These are phyloP conservation scores for Pharnaceum exiguum DNA, from an alignment of 148 eudicot species.

Conservation along the genomic window DNA sequence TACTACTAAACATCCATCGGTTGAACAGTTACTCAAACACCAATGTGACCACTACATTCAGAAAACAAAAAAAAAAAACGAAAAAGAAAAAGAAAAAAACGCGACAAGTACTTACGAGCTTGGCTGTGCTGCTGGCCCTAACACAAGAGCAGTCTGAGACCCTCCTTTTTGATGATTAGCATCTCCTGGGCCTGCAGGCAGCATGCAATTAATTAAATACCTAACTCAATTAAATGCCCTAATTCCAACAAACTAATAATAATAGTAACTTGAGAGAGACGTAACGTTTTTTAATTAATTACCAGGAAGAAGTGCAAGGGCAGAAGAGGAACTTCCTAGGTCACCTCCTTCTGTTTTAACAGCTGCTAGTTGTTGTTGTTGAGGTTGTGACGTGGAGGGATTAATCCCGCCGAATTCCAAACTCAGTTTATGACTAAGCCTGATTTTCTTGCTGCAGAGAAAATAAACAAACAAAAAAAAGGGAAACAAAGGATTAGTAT, in stretches of 20 bases:
- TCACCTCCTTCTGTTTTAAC: slow-evolving; percentile 26
- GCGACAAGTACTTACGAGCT: slow-evolving; percentile 42
- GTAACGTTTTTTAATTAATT: not conserved
- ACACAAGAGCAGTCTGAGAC: slow-evolving; percentile 47
- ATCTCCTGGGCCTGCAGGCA: slow-evolving; percentile 54
- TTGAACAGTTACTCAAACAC: too few species aligned
- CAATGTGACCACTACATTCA: not conserved
- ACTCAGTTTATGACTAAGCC: slow-evolving; percentile 81
- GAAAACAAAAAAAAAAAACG: not conserved
- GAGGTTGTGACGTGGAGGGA: slow-evolving; percentile 26
- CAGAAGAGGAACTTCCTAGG: slow-evolving; percentile 35
- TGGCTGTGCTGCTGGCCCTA: slow-evolving; percentile 51
- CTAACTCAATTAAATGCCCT: not conserved
- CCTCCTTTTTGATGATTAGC: slow-evolving; percentile 55
- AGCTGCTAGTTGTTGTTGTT: too few species aligned
- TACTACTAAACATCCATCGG: too few species aligned
- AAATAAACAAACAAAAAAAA: not conserved
- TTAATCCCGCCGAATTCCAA: slow-evolving; percentile 65
- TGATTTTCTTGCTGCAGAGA: slow-evolving; percentile 77
- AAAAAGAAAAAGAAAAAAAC: not conserved
- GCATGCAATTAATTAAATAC: not conserved
- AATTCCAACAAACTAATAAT: not conserved
- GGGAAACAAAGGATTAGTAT: not conserved
- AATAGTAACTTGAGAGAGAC: not conserved
- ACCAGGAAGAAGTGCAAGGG: slow-evolving; percentile 90